Conservation (phyloP, 768 basidiomycete genomes). For the Podaxis pistillaris region DNA sequence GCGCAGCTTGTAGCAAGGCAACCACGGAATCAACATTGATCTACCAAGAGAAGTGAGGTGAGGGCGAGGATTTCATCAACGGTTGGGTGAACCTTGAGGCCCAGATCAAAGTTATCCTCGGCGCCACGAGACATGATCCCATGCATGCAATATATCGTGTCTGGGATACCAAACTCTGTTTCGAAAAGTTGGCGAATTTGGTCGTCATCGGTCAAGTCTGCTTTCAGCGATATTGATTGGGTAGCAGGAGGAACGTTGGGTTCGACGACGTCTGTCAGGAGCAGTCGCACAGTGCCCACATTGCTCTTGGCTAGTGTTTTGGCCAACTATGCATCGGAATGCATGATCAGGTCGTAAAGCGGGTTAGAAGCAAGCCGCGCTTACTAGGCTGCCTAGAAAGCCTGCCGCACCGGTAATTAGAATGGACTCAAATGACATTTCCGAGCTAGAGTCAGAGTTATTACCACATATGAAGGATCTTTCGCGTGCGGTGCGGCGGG, state of each 20-base stretch:
- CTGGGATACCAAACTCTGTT: conserved; percentile 37
- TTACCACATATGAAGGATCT: not conserved
- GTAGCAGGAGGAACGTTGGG: conserved; percentile 29
- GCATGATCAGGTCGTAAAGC: not conserved
- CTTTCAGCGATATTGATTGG: conserved; percentile 33
- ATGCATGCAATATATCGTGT: conserved; percentile 49
- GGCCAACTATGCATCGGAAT: conserved; percentile 29
- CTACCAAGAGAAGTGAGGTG: conserved; percentile 20
- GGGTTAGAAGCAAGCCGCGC: conserved; percentile 14
- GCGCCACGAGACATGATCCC: conserved; percentile 66
- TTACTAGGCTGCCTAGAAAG: conserved; percentile 37
- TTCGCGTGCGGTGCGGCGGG: not conserved
- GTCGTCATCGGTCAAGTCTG: conserved; percentile 36
- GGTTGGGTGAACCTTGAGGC: conserved; percentile 34
- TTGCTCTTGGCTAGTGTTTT: conserved; percentile 29
- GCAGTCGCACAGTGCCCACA: conserved; percentile 37
- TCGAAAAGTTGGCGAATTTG: conserved; percentile 37
- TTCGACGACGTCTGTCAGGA: conserved; percentile 49
- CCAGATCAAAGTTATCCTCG: conserved; percentile 59
- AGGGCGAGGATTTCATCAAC: not conserved
- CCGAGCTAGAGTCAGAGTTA: not conserved
- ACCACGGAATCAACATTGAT: conserved; percentile 62
- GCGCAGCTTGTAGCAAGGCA: conserved; percentile 36
- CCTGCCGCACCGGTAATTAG: conserved; percentile 46
- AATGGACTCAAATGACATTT: conserved; percentile 26